A percentile compares a stretch with the other conserved stretches of the same genome.
These are phyloP conservation scores for Ogataea neopini DNA, from an alignment of 805 yeast genomes.

Conservation along the genomic window DNA sequence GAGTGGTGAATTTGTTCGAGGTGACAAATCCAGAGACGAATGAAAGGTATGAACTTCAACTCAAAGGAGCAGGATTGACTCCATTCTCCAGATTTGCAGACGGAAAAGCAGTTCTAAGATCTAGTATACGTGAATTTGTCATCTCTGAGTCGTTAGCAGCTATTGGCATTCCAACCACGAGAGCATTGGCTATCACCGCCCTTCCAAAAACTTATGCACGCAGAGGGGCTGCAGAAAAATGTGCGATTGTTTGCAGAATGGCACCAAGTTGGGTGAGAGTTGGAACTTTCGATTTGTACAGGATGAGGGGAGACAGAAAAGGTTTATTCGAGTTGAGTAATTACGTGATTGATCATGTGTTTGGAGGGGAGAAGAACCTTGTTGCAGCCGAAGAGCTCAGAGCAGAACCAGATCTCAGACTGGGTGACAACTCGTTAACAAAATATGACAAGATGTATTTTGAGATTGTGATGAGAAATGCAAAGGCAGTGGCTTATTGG, in stretches of 20 bases:
- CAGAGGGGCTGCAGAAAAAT: conserved; percentile 68
- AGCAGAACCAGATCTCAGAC: conserved; percentile 29
- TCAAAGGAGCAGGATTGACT: conserved; percentile 91
- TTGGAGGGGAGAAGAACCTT: conserved; percentile 39
- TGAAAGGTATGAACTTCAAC: conserved; percentile 62
- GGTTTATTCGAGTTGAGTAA: conserved; percentile 68
- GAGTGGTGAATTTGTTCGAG: conserved; percentile 83
- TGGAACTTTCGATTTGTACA: conserved; percentile 83
- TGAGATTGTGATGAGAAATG: conserved; percentile 73
- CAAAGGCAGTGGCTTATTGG: conserved; percentile 77
- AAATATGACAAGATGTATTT: conserved; percentile 71
- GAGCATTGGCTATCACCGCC: conserved; percentile 73
- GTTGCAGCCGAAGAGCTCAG: conserved; percentile 33
- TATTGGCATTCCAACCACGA: conserved; percentile 81
- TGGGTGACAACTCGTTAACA: conserved; percentile 40
- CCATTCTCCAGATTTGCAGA: conserved; percentile 95
- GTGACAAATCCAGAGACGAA: conserved; percentile 47
- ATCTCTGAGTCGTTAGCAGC: conserved; percentile 80
- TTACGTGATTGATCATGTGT: conserved; percentile 67
- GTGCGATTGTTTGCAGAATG: conserved; percentile 83
- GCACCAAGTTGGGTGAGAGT: conserved; percentile 85
- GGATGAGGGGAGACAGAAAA: conserved; percentile 67
- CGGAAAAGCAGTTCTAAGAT: conserved; percentile 89
- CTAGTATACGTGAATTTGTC: conserved; percentile 85
- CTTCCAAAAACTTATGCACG: conserved; percentile 79